Percentiles rank a stretch among this genome's conserved stretches.
These are phyloP conservation scores for Arthrinium puccinioides DNA, from an alignment of 2,329 filamentous ascomycete species.

Conservation along the genomic window DNA sequence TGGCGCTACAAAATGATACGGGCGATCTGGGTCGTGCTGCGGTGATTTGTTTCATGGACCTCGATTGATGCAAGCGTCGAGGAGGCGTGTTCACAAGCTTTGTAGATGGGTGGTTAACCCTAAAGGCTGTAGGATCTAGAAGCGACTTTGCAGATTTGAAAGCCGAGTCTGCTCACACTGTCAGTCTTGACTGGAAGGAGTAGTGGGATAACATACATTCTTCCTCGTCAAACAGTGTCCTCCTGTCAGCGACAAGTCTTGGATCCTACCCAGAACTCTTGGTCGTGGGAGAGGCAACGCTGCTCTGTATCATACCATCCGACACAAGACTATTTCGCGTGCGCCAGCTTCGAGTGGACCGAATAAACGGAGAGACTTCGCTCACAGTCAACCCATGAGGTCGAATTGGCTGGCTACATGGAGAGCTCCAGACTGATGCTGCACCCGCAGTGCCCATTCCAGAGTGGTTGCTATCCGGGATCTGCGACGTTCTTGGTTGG, in stretches of 20 bases:
- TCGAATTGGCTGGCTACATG: not conserved
- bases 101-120: not conserved
- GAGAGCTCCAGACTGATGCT: not conserved
- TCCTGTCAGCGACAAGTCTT: conserved; percentile 19
- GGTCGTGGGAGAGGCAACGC: conserved; percentile 8
- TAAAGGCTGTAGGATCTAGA: conserved; percentile 3
- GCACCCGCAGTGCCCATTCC: not conserved
- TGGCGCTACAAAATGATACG: not conserved
- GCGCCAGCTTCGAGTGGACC: not conserved
- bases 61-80: conserved; percentile 5
- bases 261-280: conserved; percentile 18
- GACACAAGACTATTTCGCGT: conserved; percentile 6
- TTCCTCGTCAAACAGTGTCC: conserved; percentile 22
- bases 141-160: conserved; percentile 5
- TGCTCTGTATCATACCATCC: not conserved
- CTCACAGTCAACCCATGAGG: not conserved
- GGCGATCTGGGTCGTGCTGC: not conserved
- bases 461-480: not conserved
- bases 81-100: conserved; percentile 3
- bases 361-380: not conserved
- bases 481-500: not conserved
- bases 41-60: conserved; percentile 3
- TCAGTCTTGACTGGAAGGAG: not conserved
- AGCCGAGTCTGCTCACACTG: conserved; percentile 7
- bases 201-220: conserved; percentile 14